Base-by-base conservation (phyloP, 352 stramenopile genomes). In the Globisporangium nunn region DNA sequence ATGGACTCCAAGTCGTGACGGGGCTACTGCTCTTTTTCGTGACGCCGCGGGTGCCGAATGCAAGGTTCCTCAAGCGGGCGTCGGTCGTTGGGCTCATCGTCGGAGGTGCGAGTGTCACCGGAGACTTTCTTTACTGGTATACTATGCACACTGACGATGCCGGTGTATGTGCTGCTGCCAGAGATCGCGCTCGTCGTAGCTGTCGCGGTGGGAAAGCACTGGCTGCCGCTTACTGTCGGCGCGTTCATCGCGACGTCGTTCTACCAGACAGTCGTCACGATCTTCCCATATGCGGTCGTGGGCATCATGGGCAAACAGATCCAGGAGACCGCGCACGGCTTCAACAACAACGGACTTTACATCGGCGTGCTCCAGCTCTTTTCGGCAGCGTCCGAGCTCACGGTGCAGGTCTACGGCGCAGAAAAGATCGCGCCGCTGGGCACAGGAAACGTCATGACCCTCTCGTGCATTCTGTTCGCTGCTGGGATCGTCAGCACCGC, bases 311-410 rank as follows among this genome's bases (percentile, higher is more conserved):
- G 78, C 67, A 89, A 88, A 59, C 68, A 88, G 57, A 81, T 89
- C 31, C 78, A 86, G 54, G 78, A 76, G 35, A 83, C 79, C 4
- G 55, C 66, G 29, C 69, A 83, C 28, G 70, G 75, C 52, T 91
- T 62, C 68, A 91, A 91, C 68, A 89, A 89, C 70, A 91, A 91
- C 50, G 81, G 81, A 2, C 67, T 91, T 23, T 91, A 89, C 59
- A 80, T 87, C 14, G 78, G 76, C 14, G 73, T 91, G 23, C 68
- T 91, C 31, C 81, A 72, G 66, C 76, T 85, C 18, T 91, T 89
- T 54, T 68, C 72, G 4, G 67, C 75, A 17, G 69, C 67, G n/a
- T 81, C 75, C 2, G 74, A 91, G 52, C 61, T 91, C 46, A 84
- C 79, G 23, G 78, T 88, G 39, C 78, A 88, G 58, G 62, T 89